These are phyloP conservation scores for Trichoderma sp. DNA, from an alignment of 2,329 filamentous ascomycete species.

Conservation along the genomic window DNA sequence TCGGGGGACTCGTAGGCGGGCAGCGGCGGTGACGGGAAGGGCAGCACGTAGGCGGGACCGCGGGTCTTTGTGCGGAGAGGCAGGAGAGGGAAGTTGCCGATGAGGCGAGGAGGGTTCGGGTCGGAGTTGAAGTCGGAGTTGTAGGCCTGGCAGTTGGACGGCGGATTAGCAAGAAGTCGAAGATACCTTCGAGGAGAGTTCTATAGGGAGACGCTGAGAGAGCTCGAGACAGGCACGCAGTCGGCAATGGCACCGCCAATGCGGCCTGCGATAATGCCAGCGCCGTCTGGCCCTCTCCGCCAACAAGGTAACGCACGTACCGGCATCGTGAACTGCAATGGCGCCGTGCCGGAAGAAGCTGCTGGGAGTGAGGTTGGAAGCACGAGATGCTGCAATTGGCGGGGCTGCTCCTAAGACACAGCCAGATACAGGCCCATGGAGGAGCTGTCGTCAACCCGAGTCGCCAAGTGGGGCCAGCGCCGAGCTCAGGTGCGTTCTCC, in stretches of 20 bases:
- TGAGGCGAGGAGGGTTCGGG: conserved; percentile 62
- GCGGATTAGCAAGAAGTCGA: conserved; percentile 30
- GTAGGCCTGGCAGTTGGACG: conserved; percentile 68
- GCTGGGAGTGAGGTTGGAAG: conserved; percentile 21
- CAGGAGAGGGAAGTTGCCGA: conserved; percentile 92
- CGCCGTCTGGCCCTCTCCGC: neutral
- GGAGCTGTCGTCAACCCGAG: conserved; percentile 28
- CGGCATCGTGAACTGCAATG: conserved; percentile 47
- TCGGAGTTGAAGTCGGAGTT: conserved; percentile 94
- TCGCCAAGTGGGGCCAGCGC: conserved; percentile 16
- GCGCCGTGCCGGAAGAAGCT: conserved; percentile 30
- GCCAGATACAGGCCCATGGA: conserved; percentile 7
- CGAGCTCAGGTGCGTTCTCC: neutral
- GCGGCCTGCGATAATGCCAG: neutral
- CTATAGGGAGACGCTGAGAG: neutral
- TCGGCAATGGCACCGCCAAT: neutral
- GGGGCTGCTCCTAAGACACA: conserved; percentile 24
- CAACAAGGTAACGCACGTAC: conserved; percentile 39
- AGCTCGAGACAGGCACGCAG: neutral
- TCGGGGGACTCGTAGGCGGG: conserved; percentile 67
- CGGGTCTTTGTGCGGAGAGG: conserved; percentile 93
- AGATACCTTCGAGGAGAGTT: neutral
- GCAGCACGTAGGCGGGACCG: conserved; percentile 89
- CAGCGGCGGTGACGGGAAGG: conserved; percentile 58
- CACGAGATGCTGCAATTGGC: conserved; percentile 26